Evolutionary conservation across 2,329 filamentous ascomycete genomes (phyloP).

Genomic region (Trichoderma semiorbis): DNA sequence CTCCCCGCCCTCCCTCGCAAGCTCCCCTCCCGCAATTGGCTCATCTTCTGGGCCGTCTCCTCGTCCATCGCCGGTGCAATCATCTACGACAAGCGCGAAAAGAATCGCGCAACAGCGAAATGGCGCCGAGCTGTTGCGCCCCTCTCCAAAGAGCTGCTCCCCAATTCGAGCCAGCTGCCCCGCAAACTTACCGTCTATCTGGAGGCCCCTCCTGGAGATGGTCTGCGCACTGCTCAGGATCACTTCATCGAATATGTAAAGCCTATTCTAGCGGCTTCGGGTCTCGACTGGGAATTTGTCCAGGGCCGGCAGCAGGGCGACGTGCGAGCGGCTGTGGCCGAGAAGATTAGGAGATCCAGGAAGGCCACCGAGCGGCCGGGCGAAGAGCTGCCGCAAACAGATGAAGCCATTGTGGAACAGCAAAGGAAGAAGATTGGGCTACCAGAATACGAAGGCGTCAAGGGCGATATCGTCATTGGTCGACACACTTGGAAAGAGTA

Average conservation of each 20-base stretch:
- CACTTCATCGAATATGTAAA: conserved; percentile 97
- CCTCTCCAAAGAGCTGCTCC: conserved; percentile 72
- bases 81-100: conserved; percentile 89
- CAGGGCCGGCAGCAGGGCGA: conserved; percentile 93
- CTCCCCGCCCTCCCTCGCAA: conserved; percentile 78
- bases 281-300: conserved; percentile 93
- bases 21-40: conserved; percentile 94
- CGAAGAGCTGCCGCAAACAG: conserved; percentile 45
- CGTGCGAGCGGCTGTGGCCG: conserved; percentile 78
- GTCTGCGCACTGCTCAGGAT: conserved; percentile 78
- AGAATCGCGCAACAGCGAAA: conserved; percentile 76
- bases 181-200: conserved; percentile 84
- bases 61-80: conserved; percentile 75
- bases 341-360: conserved; percentile 73
- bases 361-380: conserved; percentile 54
- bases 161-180: conserved; percentile 65
- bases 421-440: conserved; percentile 65
- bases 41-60: conserved; percentile 84
- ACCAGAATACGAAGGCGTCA: conserved; percentile 66
- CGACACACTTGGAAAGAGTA: conserved; percentile 98
- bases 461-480: conserved; percentile 85
- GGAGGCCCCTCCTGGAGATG: conserved; percentile 81
- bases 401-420: conserved; percentile 56
- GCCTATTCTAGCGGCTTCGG: conserved; percentile 82
- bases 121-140: conserved; percentile 86